Percentiles rank a stretch among this genome's conserved stretches.
These are phyloP conservation scores for Dysphania ambrosioides DNA, from an alignment of 148 eudicot species.

Conservation along the genomic window DNA sequence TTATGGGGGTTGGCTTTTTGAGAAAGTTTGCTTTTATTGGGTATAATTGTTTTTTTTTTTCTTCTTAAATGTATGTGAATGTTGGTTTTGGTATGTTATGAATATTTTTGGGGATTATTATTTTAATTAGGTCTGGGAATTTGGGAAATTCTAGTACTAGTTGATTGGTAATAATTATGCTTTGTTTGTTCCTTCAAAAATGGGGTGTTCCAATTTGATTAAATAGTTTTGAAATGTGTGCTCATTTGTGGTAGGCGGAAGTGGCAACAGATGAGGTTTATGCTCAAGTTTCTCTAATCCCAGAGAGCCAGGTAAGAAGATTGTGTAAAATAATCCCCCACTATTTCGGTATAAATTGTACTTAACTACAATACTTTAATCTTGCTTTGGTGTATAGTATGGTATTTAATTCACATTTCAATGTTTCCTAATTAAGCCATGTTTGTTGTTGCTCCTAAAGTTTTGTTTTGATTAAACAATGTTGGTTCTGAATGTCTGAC, in stretches of 20 bases:
- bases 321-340: constrained; percentile 12
- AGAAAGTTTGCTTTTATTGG: constrained; percentile 28
- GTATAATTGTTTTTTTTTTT: constrained; percentile 15
- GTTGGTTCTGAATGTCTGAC: constrained; percentile 2
- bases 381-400: constrained; percentile 1
- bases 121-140: constrained; percentile 16
- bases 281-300: constrained; percentile 83
- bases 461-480: constrained; percentile 19
- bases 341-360: constrained; percentile 4
- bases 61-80: constrained; percentile 27
- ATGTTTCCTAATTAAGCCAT: constrained; percentile 1
- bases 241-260: constrained; percentile 62
- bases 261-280: constrained; percentile 85
- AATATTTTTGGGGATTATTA: constrained; percentile 25
- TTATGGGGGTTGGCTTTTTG: constrained; percentile 14
- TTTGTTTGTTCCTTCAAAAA: constrained; percentile 27
- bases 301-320: constrained; percentile 68
- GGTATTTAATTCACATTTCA: constrained; percentile 14
- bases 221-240: constrained; percentile 33
- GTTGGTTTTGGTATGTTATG: constrained; percentile 28
- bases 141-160: constrained; percentile 7
- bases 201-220: constrained; percentile 28
- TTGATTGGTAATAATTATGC: constrained; percentile 6
- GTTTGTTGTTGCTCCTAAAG: constrained; percentile 14
- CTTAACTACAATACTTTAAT: constrained; percentile 13